Percentiles rank a stretch among this genome's conserved stretches.
These are phyloP conservation scores for Suillus hirtellus DNA, from an alignment of 768 basidiomycete genomes.

Conservation along the genomic window DNA sequence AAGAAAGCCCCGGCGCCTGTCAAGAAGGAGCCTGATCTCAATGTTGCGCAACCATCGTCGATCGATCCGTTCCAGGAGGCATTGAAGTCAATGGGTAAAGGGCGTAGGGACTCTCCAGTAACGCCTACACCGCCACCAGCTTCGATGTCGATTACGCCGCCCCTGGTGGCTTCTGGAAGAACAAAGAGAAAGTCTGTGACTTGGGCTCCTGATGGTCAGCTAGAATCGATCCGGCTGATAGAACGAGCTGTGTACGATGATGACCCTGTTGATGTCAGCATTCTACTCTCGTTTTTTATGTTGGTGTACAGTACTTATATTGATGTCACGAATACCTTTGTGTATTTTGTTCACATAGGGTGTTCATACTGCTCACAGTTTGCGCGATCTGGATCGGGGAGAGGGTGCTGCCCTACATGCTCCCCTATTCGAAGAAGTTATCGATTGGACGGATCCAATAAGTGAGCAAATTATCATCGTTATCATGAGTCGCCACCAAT, in stretches of 20 bases:
- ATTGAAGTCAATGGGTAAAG: conserved; percentile 71
- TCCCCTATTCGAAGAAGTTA: conserved; percentile 79
- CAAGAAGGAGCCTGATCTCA: conserved; percentile 55
- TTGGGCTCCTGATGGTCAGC: conserved; percentile 73
- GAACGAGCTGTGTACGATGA: conserved; percentile 89
- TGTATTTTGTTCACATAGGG: conserved; percentile 55
- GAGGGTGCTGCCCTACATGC: conserved; percentile 85
- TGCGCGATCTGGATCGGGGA: conserved; percentile 85
- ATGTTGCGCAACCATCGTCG: conserved; percentile 74
- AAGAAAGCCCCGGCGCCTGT: conserved; percentile 64
- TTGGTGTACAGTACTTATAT: conserved; percentile 43
- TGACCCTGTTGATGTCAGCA: conserved; percentile 83
- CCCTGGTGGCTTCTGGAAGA: conserved; percentile 41
- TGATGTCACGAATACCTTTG: conserved; percentile 44
- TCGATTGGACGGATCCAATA: conserved; percentile 84
- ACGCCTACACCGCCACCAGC: conserved; percentile 56
- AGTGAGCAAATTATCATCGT: conserved; percentile 51
- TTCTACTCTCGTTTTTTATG: conserved; percentile 41
- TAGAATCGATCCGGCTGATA: conserved; percentile 77
- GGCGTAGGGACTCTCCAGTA: conserved; percentile 61
- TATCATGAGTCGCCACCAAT: conserved; percentile 25
- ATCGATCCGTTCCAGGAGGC: conserved; percentile 83
- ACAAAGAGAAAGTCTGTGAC: conserved; percentile 78
- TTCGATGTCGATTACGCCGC: conserved; percentile 31
- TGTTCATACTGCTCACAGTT: conserved; percentile 64